Evolutionary conservation across 2,329 filamentous ascomycete genomes (phyloP).

Genomic region (Pseudonectria buxi): DNA sequence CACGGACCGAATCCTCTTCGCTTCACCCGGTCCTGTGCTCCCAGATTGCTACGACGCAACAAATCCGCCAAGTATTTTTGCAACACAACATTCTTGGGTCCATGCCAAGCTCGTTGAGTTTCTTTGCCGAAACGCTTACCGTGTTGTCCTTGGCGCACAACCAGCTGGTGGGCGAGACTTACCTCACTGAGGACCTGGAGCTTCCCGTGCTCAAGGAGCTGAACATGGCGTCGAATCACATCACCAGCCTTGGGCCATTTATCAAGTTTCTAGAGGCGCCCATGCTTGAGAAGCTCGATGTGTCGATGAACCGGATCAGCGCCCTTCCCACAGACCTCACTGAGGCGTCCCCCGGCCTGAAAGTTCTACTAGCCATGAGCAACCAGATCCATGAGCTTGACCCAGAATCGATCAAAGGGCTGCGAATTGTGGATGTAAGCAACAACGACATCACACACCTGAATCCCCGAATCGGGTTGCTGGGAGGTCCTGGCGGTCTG

Average conservation of each 20-base stretch:
- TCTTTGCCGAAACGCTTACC: constrained; percentile 64
- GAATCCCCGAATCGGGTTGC: constrained; percentile 71
- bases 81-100: constrained; percentile 68
- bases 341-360: constrained; percentile 61
- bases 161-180: constrained; percentile 56
- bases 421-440: constrained; percentile 58
- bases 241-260: constrained; percentile 63
- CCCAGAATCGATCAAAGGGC: constrained; percentile 64
- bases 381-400: constrained; percentile 71
- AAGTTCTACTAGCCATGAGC: constrained; percentile 66
- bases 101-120: constrained; percentile 64
- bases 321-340: constrained; percentile 59
- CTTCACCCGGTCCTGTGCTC: constrained; percentile 53
- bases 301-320: constrained; percentile 75
- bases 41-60: constrained; percentile 46
- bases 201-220: constrained; percentile 72
- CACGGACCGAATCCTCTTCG: constrained; percentile 56
- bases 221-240: constrained; percentile 66
- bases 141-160: constrained; percentile 72
- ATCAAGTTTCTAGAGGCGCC: constrained; percentile 65
- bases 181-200: constrained; percentile 59
- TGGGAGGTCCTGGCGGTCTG: constrained; percentile 55
- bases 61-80: constrained; percentile 54
- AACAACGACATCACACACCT: constrained; percentile 83
- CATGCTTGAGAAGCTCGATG: constrained; percentile 66